These are phyloP conservation scores for Croton laevigatus DNA, from an alignment of 441 rosid species.

Conservation along the genomic window DNA sequence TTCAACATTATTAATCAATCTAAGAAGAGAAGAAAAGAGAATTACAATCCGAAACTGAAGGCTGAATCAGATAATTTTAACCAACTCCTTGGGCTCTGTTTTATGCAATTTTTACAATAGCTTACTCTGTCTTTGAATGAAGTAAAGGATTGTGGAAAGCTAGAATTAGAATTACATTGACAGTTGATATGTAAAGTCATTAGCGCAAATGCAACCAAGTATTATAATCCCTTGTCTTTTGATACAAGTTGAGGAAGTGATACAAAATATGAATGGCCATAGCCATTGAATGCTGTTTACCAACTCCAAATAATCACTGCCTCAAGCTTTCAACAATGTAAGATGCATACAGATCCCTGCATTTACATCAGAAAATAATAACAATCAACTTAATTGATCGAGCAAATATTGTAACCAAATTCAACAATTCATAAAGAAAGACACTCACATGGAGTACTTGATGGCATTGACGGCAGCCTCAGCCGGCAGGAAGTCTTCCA, in stretches of 20 bases:
- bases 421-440: not conserved
- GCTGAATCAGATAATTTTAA: no score
- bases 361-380: not conserved
- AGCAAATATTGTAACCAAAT: not conserved
- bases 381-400: not conserved
- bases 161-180: no score
- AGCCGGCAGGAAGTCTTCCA: slow-evolving; percentile 86
- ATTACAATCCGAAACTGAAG: no score
- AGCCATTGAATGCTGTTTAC: not conserved
- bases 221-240: no score
- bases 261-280: not conserved
- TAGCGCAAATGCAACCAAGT: not conserved
- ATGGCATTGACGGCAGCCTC: slow-evolving; percentile 72
- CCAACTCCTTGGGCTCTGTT: no score
- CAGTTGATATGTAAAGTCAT: no score
- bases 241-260: not conserved
- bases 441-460: slow-evolving; percentile 80
- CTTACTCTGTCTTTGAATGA: no score
- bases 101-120: no score
- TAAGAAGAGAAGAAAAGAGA: no score
- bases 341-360: slow-evolving; percentile 95
- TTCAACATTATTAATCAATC: no score
- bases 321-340: slow-evolving; percentile 91
- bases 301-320: slow-evolving; percentile 35
- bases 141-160: no score